Percentiles rank a stretch among this genome's conserved stretches.
phyloP scores from a whole-genome alignment of 2,329 filamentous ascomycete species.

The Pseudonectria buxi region DNA sequence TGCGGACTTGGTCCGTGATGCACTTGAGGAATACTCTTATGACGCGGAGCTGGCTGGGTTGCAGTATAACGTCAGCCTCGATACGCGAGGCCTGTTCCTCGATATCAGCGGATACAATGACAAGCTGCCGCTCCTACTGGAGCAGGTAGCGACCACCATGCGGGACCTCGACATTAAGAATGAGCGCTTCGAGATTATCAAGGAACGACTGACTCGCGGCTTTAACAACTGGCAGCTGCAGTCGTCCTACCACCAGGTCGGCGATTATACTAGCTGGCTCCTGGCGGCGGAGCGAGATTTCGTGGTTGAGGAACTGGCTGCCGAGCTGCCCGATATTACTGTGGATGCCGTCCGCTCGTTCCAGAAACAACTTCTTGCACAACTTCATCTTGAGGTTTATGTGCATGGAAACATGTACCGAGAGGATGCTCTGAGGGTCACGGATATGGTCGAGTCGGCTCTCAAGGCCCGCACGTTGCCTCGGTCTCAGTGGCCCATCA shows the following conservation, averaged over 20 bases:
- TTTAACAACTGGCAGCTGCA: slow-evolving; percentile 84
- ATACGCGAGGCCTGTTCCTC: slow-evolving; percentile 67
- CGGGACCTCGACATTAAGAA: slow-evolving; percentile 75
- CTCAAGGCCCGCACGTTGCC: slow-evolving; percentile 70
- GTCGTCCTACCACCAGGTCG: slow-evolving; percentile 83
- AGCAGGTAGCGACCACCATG: slow-evolving; percentile 81
- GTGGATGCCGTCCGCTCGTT: slow-evolving; percentile 69
- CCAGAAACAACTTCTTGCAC: slow-evolving; percentile 70
- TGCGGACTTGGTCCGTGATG: slow-evolving; percentile 80
- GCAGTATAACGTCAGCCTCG: slow-evolving; percentile 70
- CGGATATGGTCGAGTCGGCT: slow-evolving; percentile 71
- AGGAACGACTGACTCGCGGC: slow-evolving; percentile 69
- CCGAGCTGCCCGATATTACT: slow-evolving; percentile 68
- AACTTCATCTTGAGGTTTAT: slow-evolving; percentile 81
- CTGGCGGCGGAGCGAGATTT: slow-evolving; percentile 64
- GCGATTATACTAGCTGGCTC: slow-evolving; percentile 75
- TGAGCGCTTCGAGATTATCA: slow-evolving; percentile 87
- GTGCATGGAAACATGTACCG: slow-evolving; percentile 92
- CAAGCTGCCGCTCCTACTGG: slow-evolving; percentile 82
- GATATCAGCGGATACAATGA: slow-evolving; percentile 90
- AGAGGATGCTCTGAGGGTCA: slow-evolving; percentile 82
- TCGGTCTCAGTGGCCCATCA: slow-evolving; percentile 70
- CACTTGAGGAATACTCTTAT: slow-evolving; percentile 87
- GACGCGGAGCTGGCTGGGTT: slow-evolving; percentile 90
- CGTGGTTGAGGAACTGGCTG: slow-evolving; percentile 71